Conservation (phyloP, 768 basidiomycete species). For the Panellus pusillus region DNA sequence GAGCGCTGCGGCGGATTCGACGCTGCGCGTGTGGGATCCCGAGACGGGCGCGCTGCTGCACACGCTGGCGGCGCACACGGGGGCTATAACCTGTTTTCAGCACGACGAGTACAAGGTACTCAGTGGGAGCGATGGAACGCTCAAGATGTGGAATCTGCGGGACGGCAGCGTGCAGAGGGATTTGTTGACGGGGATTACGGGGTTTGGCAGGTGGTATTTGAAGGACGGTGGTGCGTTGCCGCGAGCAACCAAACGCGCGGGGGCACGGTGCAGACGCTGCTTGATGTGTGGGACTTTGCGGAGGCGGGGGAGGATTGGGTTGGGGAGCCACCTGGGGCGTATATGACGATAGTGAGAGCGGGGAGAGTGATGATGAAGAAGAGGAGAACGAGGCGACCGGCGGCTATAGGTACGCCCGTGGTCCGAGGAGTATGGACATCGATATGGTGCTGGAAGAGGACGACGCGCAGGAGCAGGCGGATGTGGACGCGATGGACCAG, state of each 20-base stretch:
- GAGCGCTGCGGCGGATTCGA: constrained; percentile 95
- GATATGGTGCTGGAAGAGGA: constrained; percentile 18
- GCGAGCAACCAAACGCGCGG: constrained; percentile 65
- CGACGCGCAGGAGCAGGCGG: constrained; percentile 51
- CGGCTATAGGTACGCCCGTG: constrained; percentile 7
- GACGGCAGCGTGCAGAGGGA: constrained; percentile 87
- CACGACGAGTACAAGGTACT: constrained; percentile 98
- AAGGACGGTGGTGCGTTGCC: constrained; percentile 92
- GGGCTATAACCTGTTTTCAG: constrained; percentile 99
- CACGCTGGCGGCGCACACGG: constrained; percentile 86
- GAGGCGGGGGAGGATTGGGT: constrained; percentile 76
- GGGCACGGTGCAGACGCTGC: constrained; percentile 66
- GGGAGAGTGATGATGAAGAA: constrained; percentile 55
- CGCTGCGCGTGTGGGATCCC: constrained; percentile 93
- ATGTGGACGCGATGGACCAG: constrained; percentile 76
- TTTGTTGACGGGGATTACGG: constrained; percentile 85
- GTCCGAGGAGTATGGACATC: constrained; percentile 8
- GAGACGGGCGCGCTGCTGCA: constrained; percentile 77
- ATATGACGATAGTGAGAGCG: constrained; percentile 68
- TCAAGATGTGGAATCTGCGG: constrained; percentile 97
- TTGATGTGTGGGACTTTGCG: constrained; percentile 92
- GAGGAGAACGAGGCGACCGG: constrained; percentile 39
- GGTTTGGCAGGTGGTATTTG: constrained; percentile 98
- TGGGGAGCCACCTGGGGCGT: constrained; percentile 75
- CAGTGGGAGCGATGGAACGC: constrained; percentile 90